Evolutionary conservation across 2,329 filamentous ascomycete species (phyloP), one percentile per base, ranked within the genome.

Genomic region (Ramularia endophylla): DNA sequence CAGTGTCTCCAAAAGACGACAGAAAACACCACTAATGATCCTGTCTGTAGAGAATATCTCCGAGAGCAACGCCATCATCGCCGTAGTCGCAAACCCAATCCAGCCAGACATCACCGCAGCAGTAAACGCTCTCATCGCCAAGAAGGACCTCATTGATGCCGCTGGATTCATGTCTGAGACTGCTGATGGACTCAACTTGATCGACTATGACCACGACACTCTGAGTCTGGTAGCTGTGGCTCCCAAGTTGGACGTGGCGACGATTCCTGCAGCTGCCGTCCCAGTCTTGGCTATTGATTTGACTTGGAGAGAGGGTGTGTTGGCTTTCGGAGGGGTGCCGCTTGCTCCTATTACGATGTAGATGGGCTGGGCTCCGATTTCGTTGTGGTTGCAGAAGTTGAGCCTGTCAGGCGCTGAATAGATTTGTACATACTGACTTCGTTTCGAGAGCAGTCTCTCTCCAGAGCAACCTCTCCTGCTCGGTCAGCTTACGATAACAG

Each of bases 161-260:
- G 39, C 46, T n/a, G 52, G 48, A n/a, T 37, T 52, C 20, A 37
- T 41, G 5, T 29, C 46, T 16, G 51, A 54, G 27, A 54, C 51
- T 11, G 51, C 51, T 8, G 37, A 38, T 25, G 41, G 43, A 2
- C 16, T 54, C 30, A 48, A 54, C 17, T 29, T 47, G 25, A 50
- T 54, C 22, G 48, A 49, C 2, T 52, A 48, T 13, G 49, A 54
- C 15, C 49, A 52, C 29, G 51, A 54, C 39, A 52, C 43, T 11
- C 17, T 52, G 35, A 47, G 43, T 27, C 25, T 54, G 40, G 40
- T 43, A 5, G 50, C 50, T 17, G 49, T 54, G 3, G 49, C 40
- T 12, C 43, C 43, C 9, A 52, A 52, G 25, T 20, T 54, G 47
- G 42, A 43, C 29, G 40, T 40, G 3, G 33, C 32, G n/a, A 52